A percentile compares a stretch with the other conserved stretches of the same genome.
phyloP scores from a whole-genome alignment of 2,329 filamentous ascomycete species.

The Aotearoamyces nothofagi region DNA sequence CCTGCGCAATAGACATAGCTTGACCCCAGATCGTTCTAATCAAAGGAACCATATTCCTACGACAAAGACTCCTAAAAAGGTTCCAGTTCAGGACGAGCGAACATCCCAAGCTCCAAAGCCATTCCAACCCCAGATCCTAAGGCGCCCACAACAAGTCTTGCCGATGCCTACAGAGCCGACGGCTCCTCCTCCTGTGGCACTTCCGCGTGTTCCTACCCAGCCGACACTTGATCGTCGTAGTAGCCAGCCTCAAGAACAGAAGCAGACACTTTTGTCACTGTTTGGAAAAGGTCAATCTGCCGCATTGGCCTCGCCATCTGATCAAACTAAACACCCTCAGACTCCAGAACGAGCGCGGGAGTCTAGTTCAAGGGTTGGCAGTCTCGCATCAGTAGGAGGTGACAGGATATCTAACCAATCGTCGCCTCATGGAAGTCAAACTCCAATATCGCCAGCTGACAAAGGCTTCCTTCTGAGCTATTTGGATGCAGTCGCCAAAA shows the following conservation, averaged over 20 bases:
- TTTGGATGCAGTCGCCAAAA: conserved; percentile 37
- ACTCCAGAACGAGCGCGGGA: background rate
- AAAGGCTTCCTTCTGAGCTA: conserved; percentile 66
- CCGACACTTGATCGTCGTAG: conserved; percentile 20
- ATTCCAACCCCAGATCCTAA: conserved; percentile 37
- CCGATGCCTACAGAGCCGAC: background rate
- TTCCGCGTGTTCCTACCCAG: no score
- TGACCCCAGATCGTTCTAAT: background rate
- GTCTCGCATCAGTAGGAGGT: conserved; percentile 14
- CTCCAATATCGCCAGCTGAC: conserved; percentile 51
- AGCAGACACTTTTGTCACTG: conserved; percentile 24
- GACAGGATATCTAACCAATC: conserved; percentile 5
- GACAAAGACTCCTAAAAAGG: conserved; percentile 1
- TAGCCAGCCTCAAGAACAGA: conserved; percentile 28
- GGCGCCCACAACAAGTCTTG: conserved; percentile 25
- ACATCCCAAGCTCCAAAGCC: conserved; percentile 20
- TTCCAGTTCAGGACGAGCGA: conserved; percentile 12
- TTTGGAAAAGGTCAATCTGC: conserved; percentile 12
- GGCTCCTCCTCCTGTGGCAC: conserved; percentile 1
- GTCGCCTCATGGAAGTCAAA: conserved; percentile 30
- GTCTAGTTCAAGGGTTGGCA: conserved; percentile 15
- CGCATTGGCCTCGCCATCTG: background rate
- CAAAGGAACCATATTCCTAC: background rate
- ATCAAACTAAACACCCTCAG: background rate
- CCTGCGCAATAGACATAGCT: background rate